Base-by-base conservation (phyloP, 1,139 yeast species). In the Yamadazyma songkhlaensis region DNA sequence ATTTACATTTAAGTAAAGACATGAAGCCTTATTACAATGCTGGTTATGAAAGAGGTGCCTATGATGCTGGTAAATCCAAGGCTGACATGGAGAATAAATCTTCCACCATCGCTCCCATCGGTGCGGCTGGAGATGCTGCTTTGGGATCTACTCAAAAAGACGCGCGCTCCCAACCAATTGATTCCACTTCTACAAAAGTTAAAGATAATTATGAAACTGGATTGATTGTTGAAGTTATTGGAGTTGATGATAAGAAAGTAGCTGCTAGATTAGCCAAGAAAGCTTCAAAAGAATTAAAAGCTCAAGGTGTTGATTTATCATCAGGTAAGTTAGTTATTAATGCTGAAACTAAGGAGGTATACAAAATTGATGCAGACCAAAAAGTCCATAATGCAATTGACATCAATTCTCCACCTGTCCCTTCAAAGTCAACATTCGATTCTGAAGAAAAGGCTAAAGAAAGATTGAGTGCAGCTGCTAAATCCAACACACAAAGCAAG, bases 141-240 rank as follows among this genome's bases (percentile, higher is more conserved):
- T 41, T 39, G 26, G 37, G 28, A 30, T 25, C 37, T 23, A 35
- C 14, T 13, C 31, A 29, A 3, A 31, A 30, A 9, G 36, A 30
- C 17, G 37, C 34, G 29, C 46, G 45, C 15, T 28, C 11, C 34
- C n/a, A 21, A 21, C 10, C 14, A 10, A n/a, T 12, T 20, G 41
- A 28, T 22, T 25, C 38, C 20, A 17, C 6, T 17, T 25, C 38
- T 6, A 17, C 6, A 4, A 17, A 17, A 21, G 37, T 29, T 22
- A 37, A 36, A 21, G 34, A 32, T n/a, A 37, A 29, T 15, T 34
- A 29, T 34, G 37, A 45, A 13, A 42, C 49, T 23, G 49, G 52
- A 17, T 50, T 63, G 24, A 54, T 60, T 20, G 67, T 67, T 27
- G 72, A 66, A 46, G 72, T 67, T 10, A 56, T 66, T 44, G 72